Conservation (phyloP, 2,329 filamentous ascomycete species). For the Alternaria rosae region DNA sequence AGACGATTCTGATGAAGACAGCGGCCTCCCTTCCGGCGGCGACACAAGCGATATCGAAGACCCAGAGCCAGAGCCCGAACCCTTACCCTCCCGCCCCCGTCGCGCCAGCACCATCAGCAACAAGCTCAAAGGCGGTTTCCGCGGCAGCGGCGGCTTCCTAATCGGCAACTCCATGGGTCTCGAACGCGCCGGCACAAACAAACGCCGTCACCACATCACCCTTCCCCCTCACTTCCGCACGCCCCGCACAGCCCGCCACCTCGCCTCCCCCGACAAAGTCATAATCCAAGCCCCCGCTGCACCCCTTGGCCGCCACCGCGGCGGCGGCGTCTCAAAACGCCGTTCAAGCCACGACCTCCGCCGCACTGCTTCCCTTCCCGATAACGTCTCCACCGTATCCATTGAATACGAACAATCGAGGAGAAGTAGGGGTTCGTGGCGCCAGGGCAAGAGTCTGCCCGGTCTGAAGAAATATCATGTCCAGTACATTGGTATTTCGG, state of each 20-base stretch:
- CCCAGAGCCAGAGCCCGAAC: constrained; percentile 17
- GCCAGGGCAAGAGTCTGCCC: constrained; percentile 47
- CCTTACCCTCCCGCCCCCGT: constrained; percentile 26
- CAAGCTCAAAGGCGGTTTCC: constrained; percentile 49
- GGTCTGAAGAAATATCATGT: constrained; percentile 56
- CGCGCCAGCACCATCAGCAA: constrained; percentile 31
- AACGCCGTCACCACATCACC: constrained; percentile 36
- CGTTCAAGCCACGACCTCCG: constrained; percentile 10
- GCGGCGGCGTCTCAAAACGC: constrained; percentile 36
- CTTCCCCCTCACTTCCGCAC: constrained; percentile 30
- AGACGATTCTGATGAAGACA: constrained; percentile 41
- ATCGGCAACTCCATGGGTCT: constrained; percentile 66
- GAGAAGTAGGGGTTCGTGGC: constrained; percentile 29
- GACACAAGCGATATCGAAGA: constrained; percentile 54
- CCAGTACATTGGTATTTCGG: constrained; percentile 60
- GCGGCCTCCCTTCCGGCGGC: constrained; percentile 53
- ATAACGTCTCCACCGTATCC: constrained; percentile 19
- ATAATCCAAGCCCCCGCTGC: constrained; percentile 37
- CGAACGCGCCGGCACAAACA: constrained; percentile 53
- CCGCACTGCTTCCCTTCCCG: constrained; percentile 27
- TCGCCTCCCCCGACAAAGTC: constrained; percentile 29
- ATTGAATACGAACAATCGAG: constrained; percentile 20
- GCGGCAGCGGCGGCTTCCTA: constrained; percentile 55
- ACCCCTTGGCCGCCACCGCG: constrained; percentile 21
- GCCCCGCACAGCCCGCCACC: constrained; percentile 17